Percentiles rank a stretch among this genome's conserved stretches.
Evolutionary conservation across 441 rosid genomes (phyloP).

Genomic region (Brassica balearica): DNA sequence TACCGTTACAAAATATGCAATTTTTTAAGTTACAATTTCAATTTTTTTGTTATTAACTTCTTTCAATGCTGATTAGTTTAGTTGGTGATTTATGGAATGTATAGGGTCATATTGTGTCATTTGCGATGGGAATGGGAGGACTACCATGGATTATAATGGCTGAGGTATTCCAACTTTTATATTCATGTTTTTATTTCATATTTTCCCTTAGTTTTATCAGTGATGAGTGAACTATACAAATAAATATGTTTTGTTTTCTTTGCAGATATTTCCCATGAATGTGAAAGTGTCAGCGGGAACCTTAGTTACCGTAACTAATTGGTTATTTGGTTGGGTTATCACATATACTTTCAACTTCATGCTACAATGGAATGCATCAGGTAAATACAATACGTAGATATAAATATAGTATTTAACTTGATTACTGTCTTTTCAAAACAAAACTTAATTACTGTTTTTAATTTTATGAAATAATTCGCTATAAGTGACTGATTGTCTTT

Average conservation of each 20-base stretch:
- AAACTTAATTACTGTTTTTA: neutral
- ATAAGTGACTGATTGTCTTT: neutral
- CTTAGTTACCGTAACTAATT: constrained; percentile 53
- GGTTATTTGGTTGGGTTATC: constrained; percentile 56
- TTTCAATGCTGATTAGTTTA: constrained; percentile 11
- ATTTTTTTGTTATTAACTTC: neutral
- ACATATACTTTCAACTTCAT: constrained; percentile 58
- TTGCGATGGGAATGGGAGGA: constrained; percentile 62
- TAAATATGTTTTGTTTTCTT: neutral
- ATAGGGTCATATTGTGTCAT: constrained; percentile 49
- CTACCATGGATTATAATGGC: constrained; percentile 71
- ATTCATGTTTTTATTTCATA: neutral
- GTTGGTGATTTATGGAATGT: neutral
- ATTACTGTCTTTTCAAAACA: neutral
- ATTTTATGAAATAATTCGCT: neutral
- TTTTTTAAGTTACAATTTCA: neutral
- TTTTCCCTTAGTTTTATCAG: neutral
- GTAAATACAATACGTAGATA: constrained; percentile 37
- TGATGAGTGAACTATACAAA: neutral
- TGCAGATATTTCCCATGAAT: constrained; percentile 68
- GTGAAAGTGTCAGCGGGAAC: constrained; percentile 66
- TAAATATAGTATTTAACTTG: neutral
- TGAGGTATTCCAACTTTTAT: constrained; percentile 53
- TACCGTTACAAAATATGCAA: neutral
- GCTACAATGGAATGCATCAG: constrained; percentile 69